Percentiles rank a stretch among this genome's conserved stretches.
phyloP scores from a whole-genome alignment of 352 stramenopile species.

The Pythium pyrilobum region DNA sequence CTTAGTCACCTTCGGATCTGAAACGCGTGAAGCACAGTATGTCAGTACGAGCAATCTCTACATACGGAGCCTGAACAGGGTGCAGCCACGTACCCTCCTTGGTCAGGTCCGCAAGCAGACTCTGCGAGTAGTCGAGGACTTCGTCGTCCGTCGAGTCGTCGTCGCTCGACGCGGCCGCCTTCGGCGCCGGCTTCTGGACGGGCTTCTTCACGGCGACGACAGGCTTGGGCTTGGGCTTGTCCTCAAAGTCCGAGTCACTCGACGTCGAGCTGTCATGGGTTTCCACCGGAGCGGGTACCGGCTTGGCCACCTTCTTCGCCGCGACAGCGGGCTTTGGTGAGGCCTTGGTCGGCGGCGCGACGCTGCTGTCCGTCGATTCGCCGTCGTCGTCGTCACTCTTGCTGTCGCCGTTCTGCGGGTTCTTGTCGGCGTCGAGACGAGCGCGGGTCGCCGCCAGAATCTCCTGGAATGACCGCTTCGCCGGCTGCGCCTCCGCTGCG shows the following conservation, averaged over 20 bases:
- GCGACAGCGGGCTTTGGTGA: background rate
- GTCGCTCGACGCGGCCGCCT: constrained; percentile 8
- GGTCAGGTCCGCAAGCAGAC: constrained; percentile 64
- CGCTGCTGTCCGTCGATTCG: constrained; percentile 13
- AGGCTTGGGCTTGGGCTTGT: constrained; percentile 12
- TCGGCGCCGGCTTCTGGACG: background rate
- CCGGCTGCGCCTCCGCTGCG: background rate
- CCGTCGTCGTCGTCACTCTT: background rate
- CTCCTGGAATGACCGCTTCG: constrained; percentile 32
- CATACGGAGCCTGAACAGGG: no score
- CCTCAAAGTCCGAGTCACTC: constrained; percentile 41
- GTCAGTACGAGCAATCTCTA: no score
- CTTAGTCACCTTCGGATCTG: constrained; percentile 3
- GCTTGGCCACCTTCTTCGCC: constrained; percentile 12
- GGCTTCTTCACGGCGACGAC: background rate
- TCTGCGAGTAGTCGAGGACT: constrained; percentile 69
- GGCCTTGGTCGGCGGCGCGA: background rate
- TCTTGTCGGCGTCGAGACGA: constrained; percentile 30
- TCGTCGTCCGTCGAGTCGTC: constrained; percentile 57
- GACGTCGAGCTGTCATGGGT: constrained; percentile 19
- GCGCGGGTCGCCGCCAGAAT: constrained; percentile 34
- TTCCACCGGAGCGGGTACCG: constrained; percentile 5
- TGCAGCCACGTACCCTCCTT: constrained; percentile 61
- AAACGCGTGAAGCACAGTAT: background rate
- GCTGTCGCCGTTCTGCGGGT: constrained; percentile 5